Percentiles rank a stretch among this genome's conserved stretches.
Conservation (phyloP, 2,329 filamentous ascomycete species). For the Fusarium solani-melongenae region DNA sequence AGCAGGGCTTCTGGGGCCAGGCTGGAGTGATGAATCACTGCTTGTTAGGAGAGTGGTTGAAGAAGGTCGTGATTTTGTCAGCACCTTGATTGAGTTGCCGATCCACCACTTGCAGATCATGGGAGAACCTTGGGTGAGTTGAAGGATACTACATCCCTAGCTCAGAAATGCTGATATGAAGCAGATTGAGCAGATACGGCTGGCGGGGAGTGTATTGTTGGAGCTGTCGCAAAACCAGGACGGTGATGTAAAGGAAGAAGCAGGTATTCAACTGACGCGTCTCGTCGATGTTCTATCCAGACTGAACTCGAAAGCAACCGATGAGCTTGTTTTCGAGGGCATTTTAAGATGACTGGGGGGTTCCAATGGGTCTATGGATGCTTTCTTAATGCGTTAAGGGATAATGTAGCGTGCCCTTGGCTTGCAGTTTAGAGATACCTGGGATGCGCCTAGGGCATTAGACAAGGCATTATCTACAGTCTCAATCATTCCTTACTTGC, state of each 20-base stretch:
- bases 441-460: too few species aligned
- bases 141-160: accelerated
- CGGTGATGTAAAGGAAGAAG: background rate
- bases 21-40: background rate
- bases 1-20: background rate
- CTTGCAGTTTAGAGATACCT: too few species aligned
- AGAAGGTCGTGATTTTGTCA: background rate
- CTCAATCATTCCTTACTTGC: background rate
- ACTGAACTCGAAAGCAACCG: background rate
- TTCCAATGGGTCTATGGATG: background rate
- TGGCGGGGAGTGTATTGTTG: background rate
- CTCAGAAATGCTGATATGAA: background rate
- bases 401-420: too few species aligned
- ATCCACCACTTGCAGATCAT: background rate
- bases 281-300: background rate
- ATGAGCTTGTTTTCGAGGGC: background rate
- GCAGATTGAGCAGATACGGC: background rate
- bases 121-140: background rate
- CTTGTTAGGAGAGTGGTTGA: background rate
- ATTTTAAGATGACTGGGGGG: background rate
- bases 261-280: background rate
- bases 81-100: background rate
- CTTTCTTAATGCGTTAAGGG: too few species aligned
- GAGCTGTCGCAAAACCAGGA: background rate
- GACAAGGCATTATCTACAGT: background rate